Percentiles rank a stretch among this genome's conserved stretches.
phyloP scores from a whole-genome alignment of 2,329 filamentous ascomycete species.

The Aphanocladium album region DNA sequence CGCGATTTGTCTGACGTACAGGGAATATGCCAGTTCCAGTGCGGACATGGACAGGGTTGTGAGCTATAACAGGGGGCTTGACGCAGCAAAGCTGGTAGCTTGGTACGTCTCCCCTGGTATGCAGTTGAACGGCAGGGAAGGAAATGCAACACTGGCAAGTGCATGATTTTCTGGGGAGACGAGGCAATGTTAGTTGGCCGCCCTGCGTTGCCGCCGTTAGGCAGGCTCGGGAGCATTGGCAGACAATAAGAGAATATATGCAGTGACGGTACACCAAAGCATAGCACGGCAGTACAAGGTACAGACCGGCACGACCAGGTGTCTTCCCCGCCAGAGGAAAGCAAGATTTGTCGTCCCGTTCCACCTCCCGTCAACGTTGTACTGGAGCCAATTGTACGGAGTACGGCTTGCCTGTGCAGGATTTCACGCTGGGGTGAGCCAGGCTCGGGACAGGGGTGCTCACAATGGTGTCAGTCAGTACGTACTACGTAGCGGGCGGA shows the following conservation, averaged over 20 bases:
- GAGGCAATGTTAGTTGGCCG: too few species aligned
- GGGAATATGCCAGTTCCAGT: background rate
- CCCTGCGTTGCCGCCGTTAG: background rate
- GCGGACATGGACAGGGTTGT: slow-evolving; percentile 1
- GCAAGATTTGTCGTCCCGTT: background rate
- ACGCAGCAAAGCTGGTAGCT: background rate
- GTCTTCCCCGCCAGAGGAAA: background rate
- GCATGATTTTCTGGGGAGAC: background rate
- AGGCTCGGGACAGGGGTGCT: background rate
- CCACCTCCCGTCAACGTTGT: slow-evolving; percentile 4
- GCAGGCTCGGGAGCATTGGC: background rate
- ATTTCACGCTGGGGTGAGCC: background rate
- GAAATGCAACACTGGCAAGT: background rate
- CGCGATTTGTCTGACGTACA: background rate
- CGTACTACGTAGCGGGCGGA: background rate
- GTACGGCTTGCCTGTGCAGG: background rate
- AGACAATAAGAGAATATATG: background rate
- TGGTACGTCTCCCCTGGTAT: background rate
- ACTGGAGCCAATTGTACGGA: background rate
- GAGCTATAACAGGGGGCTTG: slow-evolving; percentile 7
- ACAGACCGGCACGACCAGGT: background rate
- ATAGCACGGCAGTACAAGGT: background rate
- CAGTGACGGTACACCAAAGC: background rate
- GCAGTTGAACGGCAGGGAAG: background rate
- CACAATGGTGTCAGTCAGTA: background rate